Base-by-base conservation (phyloP, 2,329 filamentous ascomycete genomes). In the Elsinoe australis region DNA sequence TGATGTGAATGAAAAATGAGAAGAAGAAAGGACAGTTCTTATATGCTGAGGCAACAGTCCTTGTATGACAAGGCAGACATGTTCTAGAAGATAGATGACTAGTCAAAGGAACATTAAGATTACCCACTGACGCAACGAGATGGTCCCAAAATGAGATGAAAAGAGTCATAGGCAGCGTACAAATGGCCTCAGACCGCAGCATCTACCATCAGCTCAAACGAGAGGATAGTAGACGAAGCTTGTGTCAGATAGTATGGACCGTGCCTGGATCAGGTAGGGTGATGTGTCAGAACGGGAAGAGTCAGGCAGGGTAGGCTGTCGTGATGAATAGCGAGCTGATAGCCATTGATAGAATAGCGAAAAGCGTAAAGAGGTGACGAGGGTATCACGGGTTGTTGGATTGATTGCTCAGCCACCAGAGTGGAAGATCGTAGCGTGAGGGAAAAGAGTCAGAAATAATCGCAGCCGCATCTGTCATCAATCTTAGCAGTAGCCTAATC, bases 151-250 rank as follows among this genome's bases (percentile, higher is more conserved):
- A 14, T 15, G 24, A 17, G 24, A 24, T 44, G 24, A 44, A n/a
- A n/a, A 44, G 39, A 44, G 39, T 44, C 39, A 44, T 44, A 18
- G 39, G 17, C 35, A n/a, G n/a, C n/a, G n/a, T n/a, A n/a, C n/a
- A n/a, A n/a, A n/a, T 19, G 17, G 12, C 38, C 21, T 21, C 21
- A 12, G 39, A 24, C 39, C 39, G 24, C 24, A 32, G 28, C 26
- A 15, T 8, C 4, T 14, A 14, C 17, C 12, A 22, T 19, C 12
- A 32, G 17, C 24, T 32, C 26, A 29, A 29, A 29, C 26, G 26
- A 29, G 7, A 12, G 26, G 26, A 29, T 29, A 29, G 26, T 29
- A 29, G 26, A 12, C 12, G n/a, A 29, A 12, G 26, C 26, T 29
- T 29, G 26, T 29, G 26, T 29, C 26, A 29, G 26, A 29, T 12